Conservation (phyloP, 345 rosid species). For the Kernera saxatilis region DNA sequence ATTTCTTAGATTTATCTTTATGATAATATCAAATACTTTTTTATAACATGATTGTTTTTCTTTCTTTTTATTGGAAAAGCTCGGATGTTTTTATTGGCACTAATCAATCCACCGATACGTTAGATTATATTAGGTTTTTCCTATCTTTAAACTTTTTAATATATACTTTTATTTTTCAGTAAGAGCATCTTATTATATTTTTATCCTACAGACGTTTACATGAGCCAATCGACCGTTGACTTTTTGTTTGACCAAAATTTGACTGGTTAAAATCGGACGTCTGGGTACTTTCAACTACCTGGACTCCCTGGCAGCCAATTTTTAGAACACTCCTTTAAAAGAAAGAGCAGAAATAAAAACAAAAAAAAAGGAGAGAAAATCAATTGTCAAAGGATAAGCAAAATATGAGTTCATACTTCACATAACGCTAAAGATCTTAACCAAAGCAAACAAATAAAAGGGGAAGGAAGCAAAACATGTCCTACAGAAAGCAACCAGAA, state of each 20-base stretch:
- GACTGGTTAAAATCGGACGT: not conserved
- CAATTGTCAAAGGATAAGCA: constrained; percentile 2
- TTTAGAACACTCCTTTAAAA: not conserved
- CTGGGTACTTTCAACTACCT: not conserved
- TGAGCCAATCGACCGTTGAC: not conserved
- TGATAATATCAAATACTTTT: too few species aligned
- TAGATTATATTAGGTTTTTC: too few species aligned
- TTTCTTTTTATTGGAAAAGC: not conserved
- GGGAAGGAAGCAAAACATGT: constrained; percentile 9
- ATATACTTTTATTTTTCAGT: too few species aligned
- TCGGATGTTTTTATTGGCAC: not conserved
- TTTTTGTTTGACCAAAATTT: not conserved
- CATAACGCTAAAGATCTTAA: constrained; percentile 5
- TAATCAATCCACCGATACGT: too few species aligned
- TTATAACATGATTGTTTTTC: too few species aligned
- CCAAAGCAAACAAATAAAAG: not conserved
- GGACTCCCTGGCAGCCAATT: not conserved
- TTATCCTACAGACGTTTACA: not conserved
- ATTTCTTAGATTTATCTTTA: too few species aligned
- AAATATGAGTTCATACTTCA: constrained; percentile 21
- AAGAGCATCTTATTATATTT: not conserved
- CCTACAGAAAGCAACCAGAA: constrained; percentile 13
- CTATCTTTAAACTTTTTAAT: too few species aligned
- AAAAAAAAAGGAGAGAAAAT: not conserved
- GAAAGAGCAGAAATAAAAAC: not conserved